Base-by-base conservation (phyloP, 208 protist species). In the Vickermania ingenoplastis region DNA sequence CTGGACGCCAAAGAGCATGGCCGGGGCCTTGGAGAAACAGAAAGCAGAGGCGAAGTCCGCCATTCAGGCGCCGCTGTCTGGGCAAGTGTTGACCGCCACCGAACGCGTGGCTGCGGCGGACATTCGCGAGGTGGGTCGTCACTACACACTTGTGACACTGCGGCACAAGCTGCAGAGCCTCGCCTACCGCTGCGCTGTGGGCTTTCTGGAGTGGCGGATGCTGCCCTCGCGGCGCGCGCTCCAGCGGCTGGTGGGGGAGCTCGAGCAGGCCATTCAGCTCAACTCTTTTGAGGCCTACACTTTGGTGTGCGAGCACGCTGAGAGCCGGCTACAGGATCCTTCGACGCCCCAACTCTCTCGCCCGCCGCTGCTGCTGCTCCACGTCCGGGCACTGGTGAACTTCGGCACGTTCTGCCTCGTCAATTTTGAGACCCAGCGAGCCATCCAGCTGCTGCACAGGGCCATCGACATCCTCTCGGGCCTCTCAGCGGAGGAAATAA, bases 351-450 rank as follows among this genome's bases (percentile, higher is more conserved):
- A 41, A 24, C 57, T 62, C 53, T 52, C 59, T 27, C 63, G 61
- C 3, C 1, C 48, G n/a, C 41, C 22, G 5, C 75, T 81, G 25
- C 65, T 85, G 13, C 56, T 53, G n/a, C 65, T 92, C 7, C 77
- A 89, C 69, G 73, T 71, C 31, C 81, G 79, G 24, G 69, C 74
- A 25, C 61, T 86, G 5, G 65, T 74, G 25, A 88, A 88, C 73
- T 84, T 83, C 54, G 85, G 79, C 11, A 70, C 74, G n/a, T 85
- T 89, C 49, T 85, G 81, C 57, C 70, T 89, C 28, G 61, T 83
- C 25, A 79, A 79, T 63, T 76, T 74, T 45, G 77, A 83, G 50
- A 51, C 69, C 2, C 57, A 67, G 36, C 63, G 69, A 21, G 74
- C 79, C 31, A 61, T 73, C 58, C 57, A 69, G 57, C 61, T 82